Conservation (phyloP, 2,329 filamentous ascomycete genomes). For the Diplodia sapinea region DNA sequence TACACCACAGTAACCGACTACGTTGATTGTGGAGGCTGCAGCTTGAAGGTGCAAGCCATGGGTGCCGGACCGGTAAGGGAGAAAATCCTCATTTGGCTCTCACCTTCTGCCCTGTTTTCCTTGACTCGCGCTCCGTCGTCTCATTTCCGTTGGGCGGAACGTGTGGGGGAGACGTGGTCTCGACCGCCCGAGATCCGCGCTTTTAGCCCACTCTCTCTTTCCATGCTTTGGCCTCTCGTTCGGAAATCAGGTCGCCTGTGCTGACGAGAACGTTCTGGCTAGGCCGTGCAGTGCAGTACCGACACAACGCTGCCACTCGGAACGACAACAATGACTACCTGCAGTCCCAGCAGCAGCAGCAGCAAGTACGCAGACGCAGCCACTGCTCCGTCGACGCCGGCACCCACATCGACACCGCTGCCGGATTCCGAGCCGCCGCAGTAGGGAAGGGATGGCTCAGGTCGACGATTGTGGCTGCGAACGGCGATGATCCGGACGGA, state of each 20-base stretch:
- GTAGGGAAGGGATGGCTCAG: neutral
- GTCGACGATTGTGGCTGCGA: neutral
- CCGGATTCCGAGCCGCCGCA: neutral
- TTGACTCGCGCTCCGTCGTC: neutral
- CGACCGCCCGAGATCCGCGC: constrained; percentile 1
- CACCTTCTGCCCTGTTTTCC: neutral
- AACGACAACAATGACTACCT: constrained; percentile 16
- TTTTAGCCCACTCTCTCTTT: neutral
- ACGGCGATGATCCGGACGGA: neutral
- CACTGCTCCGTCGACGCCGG: neutral
- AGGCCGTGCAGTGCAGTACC: constrained; percentile 21
- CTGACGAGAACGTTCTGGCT: constrained; percentile 2
- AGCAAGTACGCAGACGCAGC: neutral
- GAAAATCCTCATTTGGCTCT: neutral
- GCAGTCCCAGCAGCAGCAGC: neutral
- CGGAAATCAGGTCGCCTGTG: neutral
- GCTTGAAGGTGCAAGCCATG: constrained; percentile 34
- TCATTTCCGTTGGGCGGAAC: constrained; percentile 26
- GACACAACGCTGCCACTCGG: constrained; percentile 15
- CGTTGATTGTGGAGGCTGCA: constrained; percentile 41
- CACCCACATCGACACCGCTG: neutral
- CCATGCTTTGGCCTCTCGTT: neutral
- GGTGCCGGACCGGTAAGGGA: constrained; percentile 39
- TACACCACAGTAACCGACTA: constrained; percentile 39
- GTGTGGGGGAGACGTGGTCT: neutral